These are phyloP conservation scores for Cordyceps cicadae DNA, from an alignment of 2,329 filamentous ascomycete species.

Conservation along the genomic window DNA sequence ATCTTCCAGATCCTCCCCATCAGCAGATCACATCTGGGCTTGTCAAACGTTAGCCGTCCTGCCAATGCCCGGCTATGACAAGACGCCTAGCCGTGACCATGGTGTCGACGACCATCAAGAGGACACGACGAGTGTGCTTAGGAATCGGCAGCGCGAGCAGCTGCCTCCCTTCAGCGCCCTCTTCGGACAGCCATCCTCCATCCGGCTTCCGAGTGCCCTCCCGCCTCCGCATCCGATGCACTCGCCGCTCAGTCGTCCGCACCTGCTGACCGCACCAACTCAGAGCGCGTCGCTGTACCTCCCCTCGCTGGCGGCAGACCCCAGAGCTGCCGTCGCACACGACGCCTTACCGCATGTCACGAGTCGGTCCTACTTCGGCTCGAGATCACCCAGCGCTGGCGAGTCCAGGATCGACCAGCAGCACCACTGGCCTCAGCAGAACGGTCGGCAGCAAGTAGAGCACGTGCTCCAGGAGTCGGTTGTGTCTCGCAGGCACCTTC, in stretches of 20 bases:
- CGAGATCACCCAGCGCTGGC: constrained; percentile 37
- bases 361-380: constrained; percentile 31
- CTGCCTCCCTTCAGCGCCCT: constrained; percentile 50
- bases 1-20: constrained; percentile 34
- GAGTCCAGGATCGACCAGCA: constrained; percentile 27
- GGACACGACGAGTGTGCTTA: constrained; percentile 14
- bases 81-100: constrained; percentile 30
- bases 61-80: constrained; percentile 53
- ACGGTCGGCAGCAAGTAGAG: constrained; percentile 30
- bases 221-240: constrained; percentile 32
- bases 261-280: constrained; percentile 7
- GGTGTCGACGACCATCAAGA: constrained; percentile 24
- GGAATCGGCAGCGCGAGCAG: constrained; percentile 32
- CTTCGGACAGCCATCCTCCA: constrained; percentile 40
- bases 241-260: constrained; percentile 41
- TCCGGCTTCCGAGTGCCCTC: constrained; percentile 35
- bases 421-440: constrained; percentile 32
- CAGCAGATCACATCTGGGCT: constrained; percentile 27
- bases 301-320: constrained; percentile 35
- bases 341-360: constrained; percentile 31
- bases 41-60: constrained; percentile 36
- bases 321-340: constrained; percentile 32
- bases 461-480: constrained; percentile 39
- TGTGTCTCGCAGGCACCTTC: constrained; percentile 24
- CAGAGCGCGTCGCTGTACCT: constrained; percentile 35